Percentiles rank a stretch among this genome's conserved stretches.
These are phyloP conservation scores for Fusarium robinianum DNA, from an alignment of 2,329 filamentous ascomycete genomes.

Conservation along the genomic window DNA sequence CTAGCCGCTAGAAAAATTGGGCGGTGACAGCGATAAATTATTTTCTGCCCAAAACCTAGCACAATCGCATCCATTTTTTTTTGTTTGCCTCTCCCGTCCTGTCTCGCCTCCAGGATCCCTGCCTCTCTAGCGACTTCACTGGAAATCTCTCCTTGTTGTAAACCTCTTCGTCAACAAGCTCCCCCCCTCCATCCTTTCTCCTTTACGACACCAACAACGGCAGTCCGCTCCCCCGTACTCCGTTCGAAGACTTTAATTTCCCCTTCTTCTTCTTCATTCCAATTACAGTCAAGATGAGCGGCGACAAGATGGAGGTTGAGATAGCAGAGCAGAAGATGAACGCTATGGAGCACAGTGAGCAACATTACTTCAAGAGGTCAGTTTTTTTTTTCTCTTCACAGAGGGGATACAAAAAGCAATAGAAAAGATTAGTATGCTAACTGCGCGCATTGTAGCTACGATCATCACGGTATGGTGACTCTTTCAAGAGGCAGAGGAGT, in stretches of 20 bases:
- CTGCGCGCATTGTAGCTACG: conserved; percentile 68
- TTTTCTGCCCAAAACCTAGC: conserved; percentile 37
- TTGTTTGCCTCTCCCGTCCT: conserved; percentile 18
- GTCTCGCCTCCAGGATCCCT: conserved; percentile 21
- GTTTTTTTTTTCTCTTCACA: conserved; percentile 24
- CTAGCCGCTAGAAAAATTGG: conserved; percentile 31
- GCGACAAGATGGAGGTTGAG: conserved; percentile 62
- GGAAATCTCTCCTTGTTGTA: not conserved
- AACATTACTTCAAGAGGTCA: conserved; percentile 99
- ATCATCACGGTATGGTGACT: conserved; percentile 80
- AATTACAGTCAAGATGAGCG: conserved; percentile 47
- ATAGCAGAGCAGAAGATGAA: conserved; percentile 67
- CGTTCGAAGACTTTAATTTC: no score
- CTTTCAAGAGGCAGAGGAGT: conserved; percentile 36
- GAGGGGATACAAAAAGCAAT: not conserved
- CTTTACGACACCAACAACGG: conserved; percentile 5
- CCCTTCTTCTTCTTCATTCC: not conserved
- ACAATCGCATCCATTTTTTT: conserved; percentile 34
- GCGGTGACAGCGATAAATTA: conserved; percentile 40
- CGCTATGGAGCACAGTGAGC: conserved; percentile 88
- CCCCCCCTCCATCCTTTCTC: not conserved
- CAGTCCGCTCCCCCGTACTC: not conserved
- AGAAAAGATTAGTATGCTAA: conserved; percentile 42
- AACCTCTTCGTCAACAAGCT: not conserved
- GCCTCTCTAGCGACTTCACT: not conserved